phyloP scores from a whole-genome alignment of 306 rosid species.

The Citrullus colocynthis region DNA sequence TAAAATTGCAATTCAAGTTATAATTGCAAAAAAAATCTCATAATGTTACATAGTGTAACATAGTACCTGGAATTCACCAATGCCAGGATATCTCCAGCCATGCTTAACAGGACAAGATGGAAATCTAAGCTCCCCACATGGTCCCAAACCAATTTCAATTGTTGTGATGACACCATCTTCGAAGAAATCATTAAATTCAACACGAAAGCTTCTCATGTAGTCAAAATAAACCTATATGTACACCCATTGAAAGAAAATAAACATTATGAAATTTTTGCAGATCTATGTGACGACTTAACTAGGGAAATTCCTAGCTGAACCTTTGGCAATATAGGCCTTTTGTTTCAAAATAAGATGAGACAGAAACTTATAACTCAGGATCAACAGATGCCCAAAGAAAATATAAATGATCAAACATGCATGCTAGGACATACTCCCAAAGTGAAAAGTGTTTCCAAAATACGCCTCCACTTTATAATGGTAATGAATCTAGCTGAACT shows the following conservation, averaged over 20 bases:
- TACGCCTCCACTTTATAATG: not conserved
- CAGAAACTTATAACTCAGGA: not conserved
- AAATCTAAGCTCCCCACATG: constrained; percentile 89
- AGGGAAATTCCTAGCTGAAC: not conserved
- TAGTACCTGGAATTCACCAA: constrained; percentile 96
- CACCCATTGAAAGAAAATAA: not conserved
- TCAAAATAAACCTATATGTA: constrained; percentile 77
- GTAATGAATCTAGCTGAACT: not conserved
- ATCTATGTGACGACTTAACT: not conserved
- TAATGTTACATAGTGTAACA: not conserved
- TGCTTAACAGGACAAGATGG: constrained; percentile 94
- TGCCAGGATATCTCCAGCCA: constrained; percentile 98
- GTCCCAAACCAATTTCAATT: constrained; percentile 95
- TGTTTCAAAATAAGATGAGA: not conserved
- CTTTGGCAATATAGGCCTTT: not conserved
- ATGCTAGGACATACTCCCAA: not conserved
- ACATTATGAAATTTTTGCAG: not conserved
- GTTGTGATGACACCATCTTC: constrained; percentile 61
- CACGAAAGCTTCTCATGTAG: constrained; percentile 97
- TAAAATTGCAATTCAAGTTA: not conserved
- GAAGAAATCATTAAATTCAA: constrained; percentile 74
- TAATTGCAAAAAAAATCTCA: not conserved
- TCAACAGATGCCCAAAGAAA: not conserved
- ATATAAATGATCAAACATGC: not conserved
- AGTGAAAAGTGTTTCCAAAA: not conserved